Percentiles rank a stretch among this genome's conserved stretches.
Conservation (phyloP, 2,329 filamentous ascomycete genomes). For the Verticillium tricorpus region DNA sequence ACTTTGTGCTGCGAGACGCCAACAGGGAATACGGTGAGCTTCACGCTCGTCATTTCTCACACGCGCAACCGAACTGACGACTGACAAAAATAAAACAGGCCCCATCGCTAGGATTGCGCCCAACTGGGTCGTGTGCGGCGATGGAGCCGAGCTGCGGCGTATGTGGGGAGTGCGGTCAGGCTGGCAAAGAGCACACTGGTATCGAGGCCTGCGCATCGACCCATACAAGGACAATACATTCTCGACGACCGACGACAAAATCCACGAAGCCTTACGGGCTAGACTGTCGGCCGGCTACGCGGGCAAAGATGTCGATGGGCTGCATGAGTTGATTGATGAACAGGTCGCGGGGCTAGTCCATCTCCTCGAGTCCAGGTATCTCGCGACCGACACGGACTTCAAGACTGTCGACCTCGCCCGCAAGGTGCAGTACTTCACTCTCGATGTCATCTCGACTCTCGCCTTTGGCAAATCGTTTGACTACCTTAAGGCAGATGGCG, state of each 20-base stretch:
- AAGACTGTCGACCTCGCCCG: constrained; percentile 10
- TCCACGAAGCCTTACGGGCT: constrained; percentile 35
- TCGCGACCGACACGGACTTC: constrained; percentile 1
- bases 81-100: constrained; percentile 14
- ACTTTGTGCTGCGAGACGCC: constrained; percentile 17
- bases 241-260: constrained; percentile 25
- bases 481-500: constrained; percentile 17
- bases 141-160: constrained; percentile 7
- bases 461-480: constrained; percentile 21
- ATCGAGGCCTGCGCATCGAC: constrained; percentile 26
- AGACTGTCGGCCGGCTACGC: constrained; percentile 40
- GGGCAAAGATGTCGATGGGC: constrained; percentile 8
- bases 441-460: constrained; percentile 21
- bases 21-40: constrained; percentile 17
- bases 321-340: constrained; percentile 6
- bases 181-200: constrained; percentile 14
- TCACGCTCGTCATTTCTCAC: neutral
- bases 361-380: constrained; percentile 8
- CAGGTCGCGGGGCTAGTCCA: constrained; percentile 4
- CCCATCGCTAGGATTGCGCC: constrained; percentile 14
- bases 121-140: constrained; percentile 14
- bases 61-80: neutral
- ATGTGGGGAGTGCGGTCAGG: constrained; percentile 13
- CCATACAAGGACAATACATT: constrained; percentile 25
- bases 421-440: constrained; percentile 11